Evolutionary conservation across 441 rosid species (phyloP).

Genomic region (Pelargonium citronellum): DNA sequence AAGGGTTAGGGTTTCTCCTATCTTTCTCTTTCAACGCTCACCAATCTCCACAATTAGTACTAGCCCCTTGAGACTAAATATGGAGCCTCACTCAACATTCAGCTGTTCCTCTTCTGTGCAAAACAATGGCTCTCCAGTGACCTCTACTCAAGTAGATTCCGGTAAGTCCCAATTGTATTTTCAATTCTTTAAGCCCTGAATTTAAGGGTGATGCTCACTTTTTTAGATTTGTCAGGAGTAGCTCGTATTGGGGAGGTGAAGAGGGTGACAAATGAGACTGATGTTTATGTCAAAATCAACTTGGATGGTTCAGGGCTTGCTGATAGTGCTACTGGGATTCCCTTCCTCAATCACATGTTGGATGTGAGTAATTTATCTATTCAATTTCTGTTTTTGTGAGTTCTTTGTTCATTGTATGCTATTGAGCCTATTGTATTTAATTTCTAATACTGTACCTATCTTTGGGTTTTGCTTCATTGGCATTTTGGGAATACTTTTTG

Average conservation of each 20-base stretch:
- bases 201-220: not conserved
- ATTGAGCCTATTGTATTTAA: not conserved
- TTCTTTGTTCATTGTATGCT: not conserved
- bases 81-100: slow-evolving; percentile 25
- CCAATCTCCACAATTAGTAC: not conserved
- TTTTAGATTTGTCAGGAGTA: slow-evolving; percentile 8
- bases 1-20: slow-evolving; percentile 3
- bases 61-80: not conserved
- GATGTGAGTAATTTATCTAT: slow-evolving; percentile 41
- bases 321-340: slow-evolving; percentile 62
- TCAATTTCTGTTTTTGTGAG: not conserved
- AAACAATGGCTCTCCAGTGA: slow-evolving; percentile 31
- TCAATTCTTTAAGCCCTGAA: not conserved
- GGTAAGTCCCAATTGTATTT: not conserved
- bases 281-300: slow-evolving; percentile 66
- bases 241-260: slow-evolving; percentile 70
- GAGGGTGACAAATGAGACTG: slow-evolving; percentile 83
- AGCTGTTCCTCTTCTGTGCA: slow-evolving; percentile 28
- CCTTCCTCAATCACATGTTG: slow-evolving; percentile 88
- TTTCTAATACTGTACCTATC: not conserved
- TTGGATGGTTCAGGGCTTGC: slow-evolving; percentile 77
- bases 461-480: too few species aligned
- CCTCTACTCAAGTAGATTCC: slow-evolving; percentile 13
- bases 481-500: too few species aligned
- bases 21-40: not conserved